Percentiles rank a stretch among this genome's conserved stretches.
These are phyloP conservation scores for Podospora sp. DNA, from an alignment of 495 filamentous ascomycete genomes.

Conservation along the genomic window DNA sequence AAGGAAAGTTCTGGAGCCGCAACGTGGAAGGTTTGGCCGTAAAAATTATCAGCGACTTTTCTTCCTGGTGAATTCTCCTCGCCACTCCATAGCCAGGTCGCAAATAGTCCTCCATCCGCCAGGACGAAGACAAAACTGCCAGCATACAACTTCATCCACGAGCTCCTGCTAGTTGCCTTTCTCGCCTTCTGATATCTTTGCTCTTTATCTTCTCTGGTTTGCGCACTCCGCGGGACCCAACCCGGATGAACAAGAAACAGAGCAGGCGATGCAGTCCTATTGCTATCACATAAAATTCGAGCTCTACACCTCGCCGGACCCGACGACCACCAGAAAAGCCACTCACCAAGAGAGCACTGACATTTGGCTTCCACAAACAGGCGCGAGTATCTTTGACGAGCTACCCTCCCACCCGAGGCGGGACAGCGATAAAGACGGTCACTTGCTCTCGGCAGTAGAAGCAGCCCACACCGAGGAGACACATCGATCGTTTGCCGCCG, in stretches of 20 bases:
- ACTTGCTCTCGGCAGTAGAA: too few relatives aligned
- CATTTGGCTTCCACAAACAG: slow-evolving; percentile 44
- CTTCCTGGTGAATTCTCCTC: not conserved
- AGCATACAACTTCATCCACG: not conserved
- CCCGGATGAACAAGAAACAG: not conserved
- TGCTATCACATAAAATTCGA: slow-evolving; percentile 92
- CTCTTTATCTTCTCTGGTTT: not conserved
- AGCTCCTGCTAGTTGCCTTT: not conserved
- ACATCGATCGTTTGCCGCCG: not conserved
- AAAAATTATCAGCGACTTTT: too few relatives aligned
- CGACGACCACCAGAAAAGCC: slow-evolving; percentile 25
- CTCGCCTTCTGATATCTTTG: not conserved
- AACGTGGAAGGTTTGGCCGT: not conserved
- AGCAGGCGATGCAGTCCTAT: slow-evolving; percentile 67
- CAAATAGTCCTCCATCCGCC: not conserved
- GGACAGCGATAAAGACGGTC: not conserved
- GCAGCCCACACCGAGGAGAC: too few relatives aligned
- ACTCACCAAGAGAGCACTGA: slow-evolving; percentile 19
- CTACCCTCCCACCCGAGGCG: slow-evolving; percentile 46
- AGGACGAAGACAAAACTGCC: not conserved
- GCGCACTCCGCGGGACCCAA: not conserved
- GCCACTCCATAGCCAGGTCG: not conserved
- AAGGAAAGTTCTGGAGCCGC: not conserved
- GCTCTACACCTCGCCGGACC: slow-evolving; percentile 62
- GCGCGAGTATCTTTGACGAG: slow-evolving; percentile 48